Conservation (phyloP, 2,329 filamentous ascomycete species). For the Claviceps citrina region DNA sequence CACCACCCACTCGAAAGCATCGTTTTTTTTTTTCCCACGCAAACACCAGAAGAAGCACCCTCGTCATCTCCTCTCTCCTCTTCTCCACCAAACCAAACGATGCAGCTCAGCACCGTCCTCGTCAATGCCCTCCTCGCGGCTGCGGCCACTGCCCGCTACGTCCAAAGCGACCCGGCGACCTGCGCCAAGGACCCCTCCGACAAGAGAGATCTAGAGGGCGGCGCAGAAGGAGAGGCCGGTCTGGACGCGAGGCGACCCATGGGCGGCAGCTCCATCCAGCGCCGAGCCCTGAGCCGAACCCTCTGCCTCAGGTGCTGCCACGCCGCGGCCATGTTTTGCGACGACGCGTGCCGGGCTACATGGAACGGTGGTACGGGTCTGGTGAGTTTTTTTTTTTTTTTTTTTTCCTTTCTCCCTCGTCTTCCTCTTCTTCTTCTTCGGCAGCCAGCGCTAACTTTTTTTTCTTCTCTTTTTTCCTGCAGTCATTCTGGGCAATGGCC, state of each 20-base stretch:
- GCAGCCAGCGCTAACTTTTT: not conserved
- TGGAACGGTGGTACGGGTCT: too few relatives aligned
- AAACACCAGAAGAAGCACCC: too few relatives aligned
- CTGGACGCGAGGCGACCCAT: not conserved
- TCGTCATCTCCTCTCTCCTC: not conserved
- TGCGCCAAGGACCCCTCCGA: not conserved
- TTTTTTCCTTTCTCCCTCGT: not conserved
- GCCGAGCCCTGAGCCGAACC: too few relatives aligned
- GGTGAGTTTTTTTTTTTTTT: not conserved
- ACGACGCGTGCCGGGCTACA: too few relatives aligned
- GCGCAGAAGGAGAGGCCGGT: not conserved
- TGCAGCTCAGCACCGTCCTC: not conserved
- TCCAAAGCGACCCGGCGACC: not conserved
- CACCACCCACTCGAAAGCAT: too few relatives aligned
- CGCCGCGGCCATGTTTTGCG: too few relatives aligned
- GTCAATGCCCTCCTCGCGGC: not conserved
- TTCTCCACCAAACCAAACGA: not conserved
- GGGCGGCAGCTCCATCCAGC: not conserved
- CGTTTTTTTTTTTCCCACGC: too few relatives aligned
- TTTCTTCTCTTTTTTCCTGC: not conserved
- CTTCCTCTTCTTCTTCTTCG: too few relatives aligned
- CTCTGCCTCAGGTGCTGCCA: too few relatives aligned
- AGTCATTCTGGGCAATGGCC: not conserved
- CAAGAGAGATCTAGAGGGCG: not conserved
- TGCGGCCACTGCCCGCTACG: not conserved